Conservation (phyloP, 2,329 filamentous ascomycete species). For the Aspergillus unguis region DNA sequence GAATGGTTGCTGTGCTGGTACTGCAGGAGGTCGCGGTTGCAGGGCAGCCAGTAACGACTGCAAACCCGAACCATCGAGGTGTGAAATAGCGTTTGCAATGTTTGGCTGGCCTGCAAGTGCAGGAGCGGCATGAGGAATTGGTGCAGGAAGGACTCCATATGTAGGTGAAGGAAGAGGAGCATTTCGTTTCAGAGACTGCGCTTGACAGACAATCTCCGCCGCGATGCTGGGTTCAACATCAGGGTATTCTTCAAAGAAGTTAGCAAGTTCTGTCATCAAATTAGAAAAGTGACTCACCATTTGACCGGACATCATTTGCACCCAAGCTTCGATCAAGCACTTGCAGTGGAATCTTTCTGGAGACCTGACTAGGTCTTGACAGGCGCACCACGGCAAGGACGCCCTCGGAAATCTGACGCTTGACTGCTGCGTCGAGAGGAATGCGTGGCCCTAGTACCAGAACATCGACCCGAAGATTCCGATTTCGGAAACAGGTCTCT, state of each 20-base stretch:
- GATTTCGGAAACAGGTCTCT: conserved; percentile 68
- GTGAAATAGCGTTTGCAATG: conserved; percentile 63
- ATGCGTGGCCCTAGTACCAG: conserved; percentile 76
- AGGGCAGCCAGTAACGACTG: conserved; percentile 67
- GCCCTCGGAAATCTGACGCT: conserved; percentile 81
- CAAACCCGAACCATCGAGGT: conserved; percentile 66
- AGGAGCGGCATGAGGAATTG: conserved; percentile 32
- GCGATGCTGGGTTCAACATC: conserved; percentile 75
- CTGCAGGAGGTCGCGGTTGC: conserved; percentile 41
- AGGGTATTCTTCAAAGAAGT: conserved; percentile 63
- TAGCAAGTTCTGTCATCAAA: background rate
- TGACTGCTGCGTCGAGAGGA: conserved; percentile 73
- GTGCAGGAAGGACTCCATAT: conserved; percentile 36
- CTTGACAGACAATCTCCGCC: conserved; percentile 73
- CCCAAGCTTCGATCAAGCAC: conserved; percentile 79
- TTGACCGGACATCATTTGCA: conserved; percentile 73
- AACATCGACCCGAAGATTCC: conserved; percentile 71
- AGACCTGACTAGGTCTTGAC: conserved; percentile 64
- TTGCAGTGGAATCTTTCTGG: conserved; percentile 73
- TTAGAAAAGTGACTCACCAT: conserved; percentile 48
- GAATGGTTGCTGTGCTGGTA: conserved; percentile 36
- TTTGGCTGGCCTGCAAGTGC: conserved; percentile 46
- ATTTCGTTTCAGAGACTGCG: conserved; percentile 37
- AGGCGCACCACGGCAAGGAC: conserved; percentile 81
- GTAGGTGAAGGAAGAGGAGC: conserved; percentile 35